Evolutionary conservation across 495 filamentous ascomycete species (phyloP).

Genomic region (Xanthoparmelia taractica): DNA sequence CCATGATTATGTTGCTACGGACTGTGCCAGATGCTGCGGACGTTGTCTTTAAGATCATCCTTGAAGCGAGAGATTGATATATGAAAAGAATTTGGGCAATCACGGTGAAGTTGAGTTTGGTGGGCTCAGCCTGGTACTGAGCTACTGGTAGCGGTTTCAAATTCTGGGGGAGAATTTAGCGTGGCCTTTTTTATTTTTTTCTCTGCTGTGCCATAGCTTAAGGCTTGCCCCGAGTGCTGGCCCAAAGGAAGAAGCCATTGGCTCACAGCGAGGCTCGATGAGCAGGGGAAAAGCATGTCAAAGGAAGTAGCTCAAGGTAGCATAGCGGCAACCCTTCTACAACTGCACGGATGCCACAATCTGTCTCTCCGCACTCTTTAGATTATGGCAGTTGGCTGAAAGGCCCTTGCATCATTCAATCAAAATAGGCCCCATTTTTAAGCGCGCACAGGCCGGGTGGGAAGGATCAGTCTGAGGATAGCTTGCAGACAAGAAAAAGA

Average conservation of each 20-base stretch:
- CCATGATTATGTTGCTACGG: not conserved
- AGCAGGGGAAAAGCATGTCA: not conserved
- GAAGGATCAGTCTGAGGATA: not conserved
- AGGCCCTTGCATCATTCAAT: not conserved
- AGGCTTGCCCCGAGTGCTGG: constrained; percentile 7
- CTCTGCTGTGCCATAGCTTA: constrained; percentile 11
- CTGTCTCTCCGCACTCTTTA: not conserved
- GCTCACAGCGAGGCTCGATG: constrained; percentile 13
- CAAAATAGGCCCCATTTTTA: not conserved
- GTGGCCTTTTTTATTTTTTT: too few species aligned
- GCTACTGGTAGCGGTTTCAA: constrained; percentile 23
- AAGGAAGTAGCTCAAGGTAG: not conserved
- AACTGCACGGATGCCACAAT: not conserved
- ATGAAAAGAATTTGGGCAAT: constrained; percentile 9
- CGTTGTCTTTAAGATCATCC: constrained; percentile 20
- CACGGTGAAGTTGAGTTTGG: constrained; percentile 12
- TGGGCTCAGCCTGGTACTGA: constrained; percentile 19
- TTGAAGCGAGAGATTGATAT: constrained; percentile 19
- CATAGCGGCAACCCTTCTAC: constrained; percentile 1
- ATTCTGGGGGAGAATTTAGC: constrained; percentile 11
- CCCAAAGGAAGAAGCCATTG: constrained; percentile 4
- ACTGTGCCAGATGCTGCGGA: constrained; percentile 28
- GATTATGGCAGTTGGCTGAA: not conserved
- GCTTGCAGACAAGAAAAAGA: not conserved
- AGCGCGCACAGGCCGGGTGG: not conserved